Base-by-base conservation (phyloP, 2,329 filamentous ascomycete species). In the Trichoderma semiorbis region DNA sequence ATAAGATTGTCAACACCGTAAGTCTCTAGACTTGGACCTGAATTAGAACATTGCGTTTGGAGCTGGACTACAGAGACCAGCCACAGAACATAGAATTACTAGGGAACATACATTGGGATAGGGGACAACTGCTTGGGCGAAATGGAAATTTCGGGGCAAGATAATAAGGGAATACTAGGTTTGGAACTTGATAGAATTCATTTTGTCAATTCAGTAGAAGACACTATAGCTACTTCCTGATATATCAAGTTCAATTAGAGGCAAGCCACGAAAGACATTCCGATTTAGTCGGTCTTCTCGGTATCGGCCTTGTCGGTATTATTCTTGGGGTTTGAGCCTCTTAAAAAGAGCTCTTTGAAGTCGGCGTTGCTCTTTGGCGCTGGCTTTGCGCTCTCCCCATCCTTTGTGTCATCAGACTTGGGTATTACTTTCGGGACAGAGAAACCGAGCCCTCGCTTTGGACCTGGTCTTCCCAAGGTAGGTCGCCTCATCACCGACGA, bases 341-440 rank as follows among this genome's bases (percentile, higher is more conserved):
- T 75, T 8, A 86, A 75, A 68, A 87, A 84, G 77, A 87, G 80
- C n/a, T 86, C 85, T 78, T 86, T 88, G 75, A 89, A 89, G 76
- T 89, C 87, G 2, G 86, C 85, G 78, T 89, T 89, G 75, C 83
- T 88, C 81, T 87, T 88, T 74, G 78, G 79, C 21, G 79, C 75
- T 63, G 80, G 75, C 39, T 73, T 75, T 14, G 74, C 75, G 3
- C 73, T 70, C 24, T 74, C 69, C 10, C 16, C 26, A 32, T 32
- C 39, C 3, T 66, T 5, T 8, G 32, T 39, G 71, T 58, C n/a
- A 76, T 76, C 60, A 78, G 78, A 8, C 73, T 69, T 14, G 71
- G 60, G 1, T 53, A 70, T 26, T 26, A 74, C 58, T 18, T 75
- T 77, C 43, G 78, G 78, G 5, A 80, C 76, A 10, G 78, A 76